Conservation (phyloP, 1,139 yeast genomes). For the Sugiyamaella castrensis region DNA sequence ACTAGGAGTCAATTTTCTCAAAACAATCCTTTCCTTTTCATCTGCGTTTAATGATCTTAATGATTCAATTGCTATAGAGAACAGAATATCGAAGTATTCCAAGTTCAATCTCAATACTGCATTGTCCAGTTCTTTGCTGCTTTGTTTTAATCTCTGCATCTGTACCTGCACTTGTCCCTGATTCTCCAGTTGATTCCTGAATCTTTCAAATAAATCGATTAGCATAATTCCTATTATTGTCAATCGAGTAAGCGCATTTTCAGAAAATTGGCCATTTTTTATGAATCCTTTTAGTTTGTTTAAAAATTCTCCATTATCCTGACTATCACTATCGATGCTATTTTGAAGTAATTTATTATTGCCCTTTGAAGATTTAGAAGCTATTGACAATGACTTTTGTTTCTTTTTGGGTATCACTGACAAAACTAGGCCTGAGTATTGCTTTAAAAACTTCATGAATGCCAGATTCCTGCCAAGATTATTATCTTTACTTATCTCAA, state of each 20-base stretch:
- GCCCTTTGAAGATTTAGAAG: too few relatives aligned
- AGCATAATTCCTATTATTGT: constrained; percentile 1
- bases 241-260: background rate
- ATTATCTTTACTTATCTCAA: background rate
- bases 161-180: too few relatives aligned
- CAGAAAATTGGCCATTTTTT: background rate
- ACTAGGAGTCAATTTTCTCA: constrained; percentile 9
- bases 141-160: too few relatives aligned
- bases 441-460: background rate
- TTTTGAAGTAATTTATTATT: too few relatives aligned
- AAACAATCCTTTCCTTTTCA: background rate
- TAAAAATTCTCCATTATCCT: too few relatives aligned
- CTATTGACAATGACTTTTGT: too few relatives aligned
- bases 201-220: background rate
- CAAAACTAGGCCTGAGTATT: too few relatives aligned
- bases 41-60: too few relatives aligned
- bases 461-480: background rate
- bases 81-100: background rate
- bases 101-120: background rate
- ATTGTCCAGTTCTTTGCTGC: background rate
- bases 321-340: too few relatives aligned
- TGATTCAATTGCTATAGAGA: background rate
- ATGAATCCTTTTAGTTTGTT: too few relatives aligned
- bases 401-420: too few relatives aligned
- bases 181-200: background rate